A percentile compares a stretch with the other conserved stretches of the same genome.
phyloP scores from a whole-genome alignment of 2,329 filamentous ascomycete genomes.

The Microsporum ferrugineum region DNA sequence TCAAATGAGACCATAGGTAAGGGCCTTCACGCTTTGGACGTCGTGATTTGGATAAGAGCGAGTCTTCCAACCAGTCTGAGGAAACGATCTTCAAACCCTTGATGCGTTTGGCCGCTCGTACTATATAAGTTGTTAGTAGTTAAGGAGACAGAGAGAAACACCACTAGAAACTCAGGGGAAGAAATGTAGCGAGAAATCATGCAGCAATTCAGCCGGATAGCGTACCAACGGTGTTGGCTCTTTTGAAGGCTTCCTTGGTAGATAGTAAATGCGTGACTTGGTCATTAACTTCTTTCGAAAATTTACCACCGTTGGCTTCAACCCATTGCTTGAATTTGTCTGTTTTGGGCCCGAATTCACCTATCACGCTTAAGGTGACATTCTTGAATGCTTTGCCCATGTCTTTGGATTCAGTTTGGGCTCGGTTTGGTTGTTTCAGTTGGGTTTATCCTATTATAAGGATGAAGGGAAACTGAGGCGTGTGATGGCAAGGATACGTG shows the following conservation, averaged over 20 bases:
- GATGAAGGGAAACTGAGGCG: neutral
- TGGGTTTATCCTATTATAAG: neutral
- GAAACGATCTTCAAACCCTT: conserved; percentile 35
- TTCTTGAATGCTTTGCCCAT: conserved; percentile 41
- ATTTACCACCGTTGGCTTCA: conserved; percentile 48
- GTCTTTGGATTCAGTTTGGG: neutral
- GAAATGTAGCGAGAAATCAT: neutral
- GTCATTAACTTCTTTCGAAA: conserved; percentile 40
- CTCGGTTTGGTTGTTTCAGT: neutral
- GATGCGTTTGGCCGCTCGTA: conserved; percentile 29
- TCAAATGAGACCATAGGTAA: conserved; percentile 21
- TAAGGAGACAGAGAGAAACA: neutral
- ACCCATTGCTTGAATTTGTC: conserved; percentile 58
- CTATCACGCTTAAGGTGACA: conserved; percentile 46
- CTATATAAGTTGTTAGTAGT: conserved; percentile 21
- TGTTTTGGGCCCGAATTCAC: conserved; percentile 44
- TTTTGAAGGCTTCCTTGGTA: conserved; percentile 49
- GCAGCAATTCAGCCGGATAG: neutral
- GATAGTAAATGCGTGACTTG: conserved; percentile 63
- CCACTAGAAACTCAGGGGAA: neutral
- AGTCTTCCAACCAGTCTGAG: conserved; percentile 40
- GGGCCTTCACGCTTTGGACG: conserved; percentile 26
- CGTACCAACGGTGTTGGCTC: conserved; percentile 33
- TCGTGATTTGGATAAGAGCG: conserved; percentile 23
- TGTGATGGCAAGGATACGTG: neutral